phyloP scores from a whole-genome alignment of 169 alveolate genomes.

The Plasmodium berghei region DNA sequence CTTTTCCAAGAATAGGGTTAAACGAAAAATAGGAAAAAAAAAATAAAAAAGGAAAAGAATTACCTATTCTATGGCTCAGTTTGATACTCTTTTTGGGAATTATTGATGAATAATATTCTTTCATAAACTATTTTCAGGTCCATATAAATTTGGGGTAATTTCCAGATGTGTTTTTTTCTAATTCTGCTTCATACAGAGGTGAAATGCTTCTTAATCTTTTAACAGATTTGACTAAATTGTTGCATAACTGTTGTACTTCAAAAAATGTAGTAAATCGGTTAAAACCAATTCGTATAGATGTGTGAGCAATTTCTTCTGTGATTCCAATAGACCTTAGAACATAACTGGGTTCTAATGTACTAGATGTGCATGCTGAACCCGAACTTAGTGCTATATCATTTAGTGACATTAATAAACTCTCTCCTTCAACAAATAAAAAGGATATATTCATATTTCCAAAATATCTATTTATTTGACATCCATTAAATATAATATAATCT shows the following conservation, averaged over 20 bases:
- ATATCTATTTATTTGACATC: slow-evolving; percentile 87
- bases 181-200: slow-evolving; percentile 94
- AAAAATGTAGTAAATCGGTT: slow-evolving; percentile 97
- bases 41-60: too few species aligned
- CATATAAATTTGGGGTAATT: slow-evolving; percentile 74
- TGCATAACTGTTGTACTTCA: slow-evolving; percentile 92
- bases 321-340: slow-evolving; percentile 97
- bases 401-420: slow-evolving; percentile 92
- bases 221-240: slow-evolving; percentile 87
- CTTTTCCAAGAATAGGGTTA: too few species aligned
- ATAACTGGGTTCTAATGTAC: slow-evolving; percentile 93
- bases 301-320: slow-evolving; percentile 97
- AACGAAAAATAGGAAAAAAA: too few species aligned
- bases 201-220: slow-evolving; percentile 90
- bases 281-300: slow-evolving; percentile 97
- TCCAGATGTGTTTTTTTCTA: slow-evolving; percentile 82
- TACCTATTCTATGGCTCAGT: too few species aligned
- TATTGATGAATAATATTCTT: too few species aligned
- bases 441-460: slow-evolving; percentile 95
- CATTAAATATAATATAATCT: slow-evolving; percentile 90
- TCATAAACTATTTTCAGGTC: slow-evolving; percentile 22
- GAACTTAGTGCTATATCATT: slow-evolving; percentile 90
- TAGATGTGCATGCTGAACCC: slow-evolving; percentile 95
- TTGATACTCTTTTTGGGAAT: too few species aligned
- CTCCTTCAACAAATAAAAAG: slow-evolving; percentile 96